Conservation (phyloP, 345 rosid genomes). For the Orychophragmus violaceus region DNA sequence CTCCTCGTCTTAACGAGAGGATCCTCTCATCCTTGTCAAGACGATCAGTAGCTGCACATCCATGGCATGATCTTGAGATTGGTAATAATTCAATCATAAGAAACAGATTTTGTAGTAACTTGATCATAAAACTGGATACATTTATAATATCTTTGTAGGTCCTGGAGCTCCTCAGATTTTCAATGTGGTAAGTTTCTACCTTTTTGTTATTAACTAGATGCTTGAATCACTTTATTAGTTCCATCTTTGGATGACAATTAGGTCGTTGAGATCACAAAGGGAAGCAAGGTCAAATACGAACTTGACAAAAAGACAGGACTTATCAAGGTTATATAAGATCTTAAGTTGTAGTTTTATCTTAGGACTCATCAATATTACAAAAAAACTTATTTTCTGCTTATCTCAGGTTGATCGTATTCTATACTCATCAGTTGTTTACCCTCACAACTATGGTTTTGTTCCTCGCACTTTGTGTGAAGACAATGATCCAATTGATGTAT, state of each 20-base stretch:
- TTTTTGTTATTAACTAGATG: no score
- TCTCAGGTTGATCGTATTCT: constrained; percentile 80
- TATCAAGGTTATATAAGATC: no score
- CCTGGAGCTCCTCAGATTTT: constrained; percentile 82
- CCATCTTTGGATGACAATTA: no score
- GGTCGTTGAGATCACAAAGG: constrained; percentile 96
- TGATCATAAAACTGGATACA: background rate
- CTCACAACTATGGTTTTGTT: constrained; percentile 97
- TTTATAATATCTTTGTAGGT: constrained; percentile 41
- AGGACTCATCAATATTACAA: no score
- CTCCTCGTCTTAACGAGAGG: constrained; percentile 79
- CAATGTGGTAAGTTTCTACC: constrained; percentile 50
- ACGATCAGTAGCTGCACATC: constrained; percentile 97
- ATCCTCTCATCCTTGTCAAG: constrained; percentile 88
- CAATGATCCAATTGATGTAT: constrained; percentile 89
- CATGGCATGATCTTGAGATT: constrained; percentile 99
- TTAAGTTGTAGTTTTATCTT: no score
- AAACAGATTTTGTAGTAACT: background rate
- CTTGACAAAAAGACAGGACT: constrained; percentile 95
- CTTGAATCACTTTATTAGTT: background rate
- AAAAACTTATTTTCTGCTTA: no score
- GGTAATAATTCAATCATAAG: no score
- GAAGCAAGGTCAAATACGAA: constrained; percentile 97
- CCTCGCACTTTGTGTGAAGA: constrained; percentile 95
- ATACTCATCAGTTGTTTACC: constrained; percentile 93